Evolutionary conservation across 805 yeast species (phyloP).

Genomic region (Ogataea sp.): DNA sequence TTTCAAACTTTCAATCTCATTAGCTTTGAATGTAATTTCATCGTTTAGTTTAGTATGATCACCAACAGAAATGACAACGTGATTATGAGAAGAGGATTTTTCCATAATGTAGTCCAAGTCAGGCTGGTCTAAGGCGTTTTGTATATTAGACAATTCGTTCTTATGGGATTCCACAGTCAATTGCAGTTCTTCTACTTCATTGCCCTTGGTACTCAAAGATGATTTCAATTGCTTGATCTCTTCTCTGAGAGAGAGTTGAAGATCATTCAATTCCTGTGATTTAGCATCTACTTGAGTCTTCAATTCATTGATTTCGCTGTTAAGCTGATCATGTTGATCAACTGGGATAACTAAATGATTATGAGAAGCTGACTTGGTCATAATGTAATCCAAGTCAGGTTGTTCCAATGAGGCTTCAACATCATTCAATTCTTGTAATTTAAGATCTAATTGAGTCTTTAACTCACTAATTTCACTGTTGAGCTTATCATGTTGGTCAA

Average conservation of each 20-base stretch:
- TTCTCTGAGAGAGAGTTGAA: too few species aligned
- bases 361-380: background rate
- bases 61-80: constrained; percentile 13
- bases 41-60: constrained; percentile 6
- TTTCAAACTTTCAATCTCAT: background rate
- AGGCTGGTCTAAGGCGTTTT: background rate
- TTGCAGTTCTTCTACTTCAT: too few species aligned
- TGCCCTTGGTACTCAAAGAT: too few species aligned
- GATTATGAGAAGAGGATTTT: constrained; percentile 20
- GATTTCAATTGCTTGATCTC: too few species aligned
- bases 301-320: constrained; percentile 1
- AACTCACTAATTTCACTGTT: background rate
- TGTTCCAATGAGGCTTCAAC: constrained; percentile 6
- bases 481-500: constrained; percentile 3
- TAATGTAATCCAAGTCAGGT: constrained; percentile 15
- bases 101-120: constrained; percentile 18
- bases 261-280: background rate
- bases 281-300: background rate
- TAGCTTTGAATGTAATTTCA: background rate
- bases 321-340: constrained; percentile 8
- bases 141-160: background rate
- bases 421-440: constrained; percentile 1
- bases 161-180: background rate
- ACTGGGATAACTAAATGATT: constrained; percentile 10
- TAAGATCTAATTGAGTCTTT: background rate